Base-by-base conservation (phyloP, 371 early-diverging fungal species). In the Mortierella sp. region DNA sequence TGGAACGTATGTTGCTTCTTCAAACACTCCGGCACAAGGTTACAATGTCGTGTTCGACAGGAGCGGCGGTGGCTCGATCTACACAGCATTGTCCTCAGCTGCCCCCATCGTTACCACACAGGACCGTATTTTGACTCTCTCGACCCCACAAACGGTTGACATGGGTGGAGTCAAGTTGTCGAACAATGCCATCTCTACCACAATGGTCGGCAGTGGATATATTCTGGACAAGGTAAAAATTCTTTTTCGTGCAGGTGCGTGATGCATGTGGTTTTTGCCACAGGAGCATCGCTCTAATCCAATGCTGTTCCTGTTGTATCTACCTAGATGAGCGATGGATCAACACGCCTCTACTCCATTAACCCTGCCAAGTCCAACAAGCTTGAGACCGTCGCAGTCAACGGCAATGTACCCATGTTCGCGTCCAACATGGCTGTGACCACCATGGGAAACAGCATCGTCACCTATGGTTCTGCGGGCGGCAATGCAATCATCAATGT, bases 321-420 rank as follows among this genome's bases (percentile, higher is more conserved):
- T 7, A 7, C 10, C 34, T 34, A 34, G 34, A 10, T 10, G 10
- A 34, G 34, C 34, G 71, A 70, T 63, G 78, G 71, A 2, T 54
- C 71, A 4, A 63, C 59, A 6, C 31, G 61, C 18, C 13, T 76
- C 23, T 76, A 69, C 50, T 41, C 58, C 12, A 70, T 70, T 43
- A 60, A 27, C 31, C 71, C 78, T 13, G 28, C 55, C 31, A 9
- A 66, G 10, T 46, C 54, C 42, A n/a, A 10, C 28, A 66, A 58
- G 45, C 45, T 76, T 3, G 50, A 49, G 34, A 52, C 31, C 23
- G 63, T 76, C 2, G 12, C 66, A 2, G 13, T 63, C 16, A 23
- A 38, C 9, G 65, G 74, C 47, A 62, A 59, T 51, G 78, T 59
- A n/a, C 78, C 78, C 6, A n/a, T 54, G 1, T 76, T 76, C 56